phyloP scores from a whole-genome alignment of 176 grass and related monocot species.

The Alloteropsis semialata region DNA sequence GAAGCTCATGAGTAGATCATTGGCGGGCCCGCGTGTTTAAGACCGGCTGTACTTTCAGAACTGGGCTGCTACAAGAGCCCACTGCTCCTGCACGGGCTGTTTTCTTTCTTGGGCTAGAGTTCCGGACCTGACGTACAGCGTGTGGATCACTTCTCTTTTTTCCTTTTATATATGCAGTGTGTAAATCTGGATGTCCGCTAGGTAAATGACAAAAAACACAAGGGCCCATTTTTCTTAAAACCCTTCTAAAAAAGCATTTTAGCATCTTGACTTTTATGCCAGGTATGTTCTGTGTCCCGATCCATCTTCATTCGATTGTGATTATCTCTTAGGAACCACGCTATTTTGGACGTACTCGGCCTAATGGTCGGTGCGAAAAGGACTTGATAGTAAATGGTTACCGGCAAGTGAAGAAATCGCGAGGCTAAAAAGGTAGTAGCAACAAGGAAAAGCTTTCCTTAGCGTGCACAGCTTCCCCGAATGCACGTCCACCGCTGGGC shows the following conservation, averaged over 20 bases:
- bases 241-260: background rate
- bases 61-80: background rate
- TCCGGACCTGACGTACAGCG: background rate
- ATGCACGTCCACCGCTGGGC: background rate
- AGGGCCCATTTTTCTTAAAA: background rate
- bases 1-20: background rate
- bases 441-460: constrained; percentile 3
- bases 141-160: background rate
- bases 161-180: background rate
- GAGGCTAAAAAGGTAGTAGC: background rate
- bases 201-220: background rate
- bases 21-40: background rate
- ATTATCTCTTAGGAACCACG: background rate
- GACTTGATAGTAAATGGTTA: background rate
- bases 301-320: background rate
- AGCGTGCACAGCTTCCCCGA: constrained; percentile 26
- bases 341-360: background rate
- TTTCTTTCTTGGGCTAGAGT: background rate
- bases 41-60: background rate
- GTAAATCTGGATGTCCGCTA: no score
- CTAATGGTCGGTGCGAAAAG: constrained; percentile 3
- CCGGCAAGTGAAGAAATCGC: constrained; percentile 32
- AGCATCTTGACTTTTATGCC: background rate
- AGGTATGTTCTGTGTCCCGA: background rate
- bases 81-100: background rate